Evolutionary conservation across 179 eudicot species (phyloP).

Genomic region (Sideroxylon spinosum): DNA sequence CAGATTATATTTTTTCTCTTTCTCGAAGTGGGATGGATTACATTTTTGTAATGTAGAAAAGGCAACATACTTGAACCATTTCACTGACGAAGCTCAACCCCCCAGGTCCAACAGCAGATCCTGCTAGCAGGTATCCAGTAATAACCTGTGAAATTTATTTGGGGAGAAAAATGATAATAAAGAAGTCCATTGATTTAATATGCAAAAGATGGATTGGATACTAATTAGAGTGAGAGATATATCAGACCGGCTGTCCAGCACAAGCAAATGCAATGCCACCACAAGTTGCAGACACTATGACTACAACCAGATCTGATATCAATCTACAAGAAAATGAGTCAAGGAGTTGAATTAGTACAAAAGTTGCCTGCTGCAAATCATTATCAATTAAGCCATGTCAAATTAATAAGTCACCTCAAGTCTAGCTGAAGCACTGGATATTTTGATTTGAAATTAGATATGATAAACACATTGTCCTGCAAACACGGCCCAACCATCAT

Average conservation of each 20-base stretch:
- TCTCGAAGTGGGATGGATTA: neutral
- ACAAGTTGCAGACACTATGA: constrained; percentile 89
- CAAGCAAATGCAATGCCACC: constrained; percentile 96
- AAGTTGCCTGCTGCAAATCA: neutral
- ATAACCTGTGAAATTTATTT: constrained; percentile 48
- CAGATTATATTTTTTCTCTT: neutral
- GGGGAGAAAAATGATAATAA: neutral
- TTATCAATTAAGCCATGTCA: neutral
- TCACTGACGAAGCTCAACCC: constrained; percentile 77
- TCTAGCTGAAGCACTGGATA: constrained; percentile 91
- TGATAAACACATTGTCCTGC: constrained; percentile 91
- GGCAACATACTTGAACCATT: constrained; percentile 75
- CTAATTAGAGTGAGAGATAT: constrained; percentile 1
- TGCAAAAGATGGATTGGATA: neutral
- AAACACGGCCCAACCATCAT: constrained; percentile 10
- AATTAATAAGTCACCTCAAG: constrained; percentile 48
- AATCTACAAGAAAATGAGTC: constrained; percentile 40
- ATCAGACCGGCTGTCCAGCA: constrained; percentile 75
- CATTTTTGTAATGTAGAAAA: neutral
- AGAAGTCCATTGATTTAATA: neutral
- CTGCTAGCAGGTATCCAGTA: constrained; percentile 81
- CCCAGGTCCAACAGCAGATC: constrained; percentile 85
- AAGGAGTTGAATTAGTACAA: neutral
- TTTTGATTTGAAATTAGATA: constrained; percentile 89
- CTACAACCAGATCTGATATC: constrained; percentile 86